Evolutionary conservation across 495 filamentous ascomycete genomes (phyloP), one percentile per base, ranked within the genome.

Genomic region (Tuber melanosporum): DNA sequence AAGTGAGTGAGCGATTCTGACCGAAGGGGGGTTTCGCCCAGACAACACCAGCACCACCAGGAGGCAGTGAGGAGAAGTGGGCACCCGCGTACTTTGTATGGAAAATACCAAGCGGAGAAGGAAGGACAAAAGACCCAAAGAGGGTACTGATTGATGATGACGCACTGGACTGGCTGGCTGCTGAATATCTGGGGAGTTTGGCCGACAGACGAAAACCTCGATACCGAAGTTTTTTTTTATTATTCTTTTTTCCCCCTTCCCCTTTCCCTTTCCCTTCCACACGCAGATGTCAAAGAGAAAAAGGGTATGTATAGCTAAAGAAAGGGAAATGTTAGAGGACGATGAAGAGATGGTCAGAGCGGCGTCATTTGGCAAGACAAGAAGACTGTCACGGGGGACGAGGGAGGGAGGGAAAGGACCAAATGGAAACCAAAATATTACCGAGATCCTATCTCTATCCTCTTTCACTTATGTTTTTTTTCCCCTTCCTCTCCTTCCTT

Each of bases 1-100:
- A 69, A 45, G 26, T 45, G 74, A 77, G 77, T 45, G 75, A 74
- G 73, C 77, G 76, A 74, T 74, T 71, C 72, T 77, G 75, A 36
- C 26, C 57, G 57, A 66, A 66, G 57, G 57, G 52, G 26, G 57
- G 57, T 66, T 66, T 36, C 57, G 57, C 57, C 57, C 57, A 66
- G 57, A 66, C 57, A 66, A 66, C 57, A 66, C n/a, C 57, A 66
- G 77, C 75, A 75, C 74, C 78, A 73, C 46, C 42, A 73, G 4
- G 70, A 66, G 49, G 71, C 22, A 69, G 43, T 42, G 71, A 57
- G 49, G 12, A 72, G 77, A 73, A 74, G 79, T 74, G 78, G 79
- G 71, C 47, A 44, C 71, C 77, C 41, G 62, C 77, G 77, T 47
- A 45, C 41, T 74, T n/a, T 39, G 47, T 49, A 72, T 39, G 74